Percentiles rank a stretch among this genome's conserved stretches.
Conservation (phyloP, 352 stramenopile genomes). For the Ophiocytium majus region DNA sequence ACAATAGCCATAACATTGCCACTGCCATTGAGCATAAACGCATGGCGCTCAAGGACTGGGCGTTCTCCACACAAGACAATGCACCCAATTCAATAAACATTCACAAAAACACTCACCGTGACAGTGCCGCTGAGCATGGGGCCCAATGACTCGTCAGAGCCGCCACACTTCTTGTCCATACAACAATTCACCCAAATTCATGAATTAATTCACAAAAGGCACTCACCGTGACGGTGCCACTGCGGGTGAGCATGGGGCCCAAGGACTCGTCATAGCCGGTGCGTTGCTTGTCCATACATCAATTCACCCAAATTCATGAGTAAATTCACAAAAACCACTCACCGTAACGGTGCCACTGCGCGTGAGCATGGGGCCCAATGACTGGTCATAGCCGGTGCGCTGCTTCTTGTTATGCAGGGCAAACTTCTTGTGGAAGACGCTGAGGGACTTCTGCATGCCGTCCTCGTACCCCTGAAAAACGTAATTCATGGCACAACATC, state of each 20-base stretch:
- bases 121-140: constrained; percentile 77
- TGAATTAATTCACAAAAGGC: too few relatives aligned
- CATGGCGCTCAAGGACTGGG: too few relatives aligned
- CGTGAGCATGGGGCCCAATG: constrained; percentile 73
- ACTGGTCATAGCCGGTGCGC: constrained; percentile 89
- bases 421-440: constrained; percentile 97
- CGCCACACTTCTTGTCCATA: constrained; percentile 86
- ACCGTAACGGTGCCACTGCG: constrained; percentile 72
- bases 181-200: too few relatives aligned
- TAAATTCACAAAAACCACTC: too few relatives aligned
- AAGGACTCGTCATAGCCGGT: constrained; percentile 88
- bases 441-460: constrained; percentile 73
- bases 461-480: constrained; percentile 26
- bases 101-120: constrained; percentile 48
- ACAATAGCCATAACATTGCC: too few relatives aligned
- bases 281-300: constrained; percentile 85
- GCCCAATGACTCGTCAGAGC: constrained; percentile 85
- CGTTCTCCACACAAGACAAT: too few relatives aligned
- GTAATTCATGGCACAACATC: too few relatives aligned
- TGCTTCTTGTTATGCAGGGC: constrained; percentile 83
- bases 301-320: too few relatives aligned
- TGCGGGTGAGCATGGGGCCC: constrained; percentile 75
- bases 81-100: too few relatives aligned
- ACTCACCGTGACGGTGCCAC: constrained; percentile 67
- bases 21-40: too few relatives aligned